phyloP scores from a whole-genome alignment of 2,329 filamentous ascomycete genomes.

The Chalaropsis ovoidea region DNA sequence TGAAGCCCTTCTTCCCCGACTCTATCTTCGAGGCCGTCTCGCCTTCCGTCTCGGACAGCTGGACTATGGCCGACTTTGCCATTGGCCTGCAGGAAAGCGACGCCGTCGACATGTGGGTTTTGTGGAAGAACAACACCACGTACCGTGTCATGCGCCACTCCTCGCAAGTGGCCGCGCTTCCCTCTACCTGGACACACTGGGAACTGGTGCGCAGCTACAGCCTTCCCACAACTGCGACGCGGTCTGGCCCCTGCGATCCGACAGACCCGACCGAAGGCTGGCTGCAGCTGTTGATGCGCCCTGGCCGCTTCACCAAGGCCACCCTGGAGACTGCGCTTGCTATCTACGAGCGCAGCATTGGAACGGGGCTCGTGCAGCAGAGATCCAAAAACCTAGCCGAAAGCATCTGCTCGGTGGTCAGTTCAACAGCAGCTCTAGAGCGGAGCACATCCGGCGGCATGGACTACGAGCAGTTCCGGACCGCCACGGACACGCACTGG shows the following conservation, averaged over 20 bases:
- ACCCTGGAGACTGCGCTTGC: conserved; percentile 74
- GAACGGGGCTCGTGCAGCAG: conserved; percentile 35
- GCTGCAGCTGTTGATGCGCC: conserved; percentile 72
- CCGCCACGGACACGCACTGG: conserved; percentile 74
- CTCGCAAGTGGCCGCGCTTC: conserved; percentile 57
- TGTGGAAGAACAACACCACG: conserved; percentile 77
- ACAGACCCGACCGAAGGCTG: conserved; percentile 72
- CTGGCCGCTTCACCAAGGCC: conserved; percentile 67
- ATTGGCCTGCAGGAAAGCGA: conserved; percentile 47
- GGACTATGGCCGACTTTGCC: conserved; percentile 69
- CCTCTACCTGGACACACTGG: conserved; percentile 60
- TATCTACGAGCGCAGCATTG: conserved; percentile 63
- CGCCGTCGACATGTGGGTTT: conserved; percentile 56
- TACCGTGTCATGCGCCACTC: conserved; percentile 65
- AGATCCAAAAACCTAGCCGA: conserved; percentile 57
- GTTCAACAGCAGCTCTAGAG: conserved; percentile 56
- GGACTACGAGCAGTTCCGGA: conserved; percentile 65
- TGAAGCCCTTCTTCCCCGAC: conserved; percentile 62
- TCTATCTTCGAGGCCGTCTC: conserved; percentile 47
- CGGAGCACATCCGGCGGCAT: conserved; percentile 53
- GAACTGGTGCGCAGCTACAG: conserved; percentile 54
- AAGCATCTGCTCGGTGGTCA: conserved; percentile 62
- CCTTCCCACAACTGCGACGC: conserved; percentile 41
- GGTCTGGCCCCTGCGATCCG: conserved; percentile 52
- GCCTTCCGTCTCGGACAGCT: conserved; percentile 62